Evolutionary conservation across 345 rosid genomes (phyloP), one percentile per base, ranked within the genome.

Genomic region (Bretschneidera sinensis): DNA sequence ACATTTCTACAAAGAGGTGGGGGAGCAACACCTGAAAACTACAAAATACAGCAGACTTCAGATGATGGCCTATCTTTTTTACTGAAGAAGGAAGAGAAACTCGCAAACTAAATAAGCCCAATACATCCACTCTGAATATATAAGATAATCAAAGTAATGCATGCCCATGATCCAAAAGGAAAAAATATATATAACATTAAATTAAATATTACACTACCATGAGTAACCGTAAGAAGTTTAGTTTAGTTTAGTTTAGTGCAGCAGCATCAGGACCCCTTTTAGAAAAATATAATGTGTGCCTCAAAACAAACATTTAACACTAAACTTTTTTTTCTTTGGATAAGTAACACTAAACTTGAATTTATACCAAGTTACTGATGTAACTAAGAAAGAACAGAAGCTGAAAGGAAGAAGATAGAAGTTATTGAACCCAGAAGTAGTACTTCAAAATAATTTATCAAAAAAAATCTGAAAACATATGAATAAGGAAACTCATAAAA

Each of bases 21-120:
- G n/a, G 97, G 99, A 60, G 86, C 88, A 60, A 84, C 81, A 74
- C 74, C 83, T 43, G 96, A 85, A 53, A 86, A 71, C 99, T 94
- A 91, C 79, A 82, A 73, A 64, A 70, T 35, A 52, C 21, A 65
- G 43, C 51, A 39, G 24, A 55, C 33, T 43, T 57, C 54, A 55
- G 23, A 55, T 9, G 35, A 61, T 34, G 52, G 45, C 43, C 60
- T 56, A 59, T 45, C 54, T 45, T 60, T 54, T 48, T 6, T 47
- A 52, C 19, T 39, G 24, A 21, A 51, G 24, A 57, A 52, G n/a
- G n/a, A 17, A n/a, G 2, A 48, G 8, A 57, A 60, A 25, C 21
- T 47, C 15, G 24, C 20, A 52, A 55, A 65, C n/a, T 61, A n/a
- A n/a, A n/a, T n/a, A 61, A 48, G 54, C 49, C 50, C 48, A 25